Base-by-base conservation (phyloP, 345 rosid genomes). In the Eucalyptus virginea region DNA sequence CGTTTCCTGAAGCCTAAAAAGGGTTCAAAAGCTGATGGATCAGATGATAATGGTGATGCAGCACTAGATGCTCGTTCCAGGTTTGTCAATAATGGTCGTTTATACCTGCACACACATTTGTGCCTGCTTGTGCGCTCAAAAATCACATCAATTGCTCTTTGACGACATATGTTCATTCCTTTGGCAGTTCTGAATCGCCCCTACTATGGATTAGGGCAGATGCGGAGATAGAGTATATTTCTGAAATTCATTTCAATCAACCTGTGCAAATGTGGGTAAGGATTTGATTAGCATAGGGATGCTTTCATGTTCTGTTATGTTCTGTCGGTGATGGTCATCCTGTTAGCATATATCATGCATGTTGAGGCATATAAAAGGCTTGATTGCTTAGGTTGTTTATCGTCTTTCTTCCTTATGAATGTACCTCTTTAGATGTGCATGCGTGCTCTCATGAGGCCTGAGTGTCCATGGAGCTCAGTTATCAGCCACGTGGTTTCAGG, bases 231-330 rank as follows among this genome's bases (percentile, higher is more conserved):
- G 99, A 98, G 92, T 97, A 98, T 90, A 95, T 98, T 90, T 95
- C 99, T 90, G 99, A 97, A 94, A 93, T 97, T 93, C 98, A 98
- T 91, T 95, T 97, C 91, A 97, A 96, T 92, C 99, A 98, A 95
- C 99, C 99, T 89, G 95, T 98, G 86, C 99, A 96, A 95, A 98
- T 97, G 99, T 98, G 99, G 99, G 99, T 97, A 96, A 94, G 98
- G 80, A 90, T 88, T 9, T 28, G 65, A 49, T 72, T 26, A 34
- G 52, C 48, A 60, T 80, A 69, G 86, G 45, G 26, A 81, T 89
- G 45, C 87, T 19, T 50, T 47, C 58, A 52, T 52, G 58, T 52
- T 52, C 58, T 52, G 58, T 58, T 58, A 23, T 17, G 28, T 86
- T 44, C 14, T 87, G 16, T 32, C 4, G 40, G 69, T 89, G 21